These are phyloP conservation scores for Sphaerosporella brunnea DNA, from an alignment of 495 filamentous ascomycete genomes.

Conservation along the genomic window DNA sequence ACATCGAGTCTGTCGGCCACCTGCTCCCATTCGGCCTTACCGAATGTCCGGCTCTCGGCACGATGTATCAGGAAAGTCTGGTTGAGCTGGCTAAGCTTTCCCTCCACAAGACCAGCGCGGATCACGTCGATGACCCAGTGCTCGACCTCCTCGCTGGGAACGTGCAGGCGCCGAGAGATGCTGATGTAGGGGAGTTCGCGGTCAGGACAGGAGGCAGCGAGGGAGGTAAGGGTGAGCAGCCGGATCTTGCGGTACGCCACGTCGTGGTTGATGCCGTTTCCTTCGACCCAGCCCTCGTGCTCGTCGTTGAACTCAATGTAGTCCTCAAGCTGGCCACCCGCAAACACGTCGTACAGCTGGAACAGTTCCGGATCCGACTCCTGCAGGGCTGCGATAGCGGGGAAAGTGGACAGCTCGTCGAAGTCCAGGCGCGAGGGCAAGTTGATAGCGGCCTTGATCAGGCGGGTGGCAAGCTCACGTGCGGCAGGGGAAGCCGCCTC, in stretches of 20 bases:
- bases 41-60: constrained; percentile 86
- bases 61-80: constrained; percentile 87
- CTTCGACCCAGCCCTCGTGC: constrained; percentile 63
- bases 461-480: constrained; percentile 64
- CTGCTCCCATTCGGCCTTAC: constrained; percentile 95
- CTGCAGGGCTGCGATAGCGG: constrained; percentile 69
- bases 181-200: constrained; percentile 69
- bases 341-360: constrained; percentile 89
- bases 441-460: constrained; percentile 62
- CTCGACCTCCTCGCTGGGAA: constrained; percentile 69
- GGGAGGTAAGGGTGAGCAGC: constrained; percentile 73
- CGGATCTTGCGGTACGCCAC: constrained; percentile 75
- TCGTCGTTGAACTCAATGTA: constrained; percentile 83
- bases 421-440: constrained; percentile 74
- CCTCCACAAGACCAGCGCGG: constrained; percentile 82
- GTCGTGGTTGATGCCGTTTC: constrained; percentile 39
- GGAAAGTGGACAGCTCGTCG: constrained; percentile 72
- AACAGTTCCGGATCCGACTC: constrained; percentile 65
- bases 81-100: constrained; percentile 77
- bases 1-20: constrained; percentile 73
- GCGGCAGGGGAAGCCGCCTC: constrained; percentile 52
- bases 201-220: constrained; percentile 63
- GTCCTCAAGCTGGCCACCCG: constrained; percentile 77
- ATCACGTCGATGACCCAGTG: constrained; percentile 98
- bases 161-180: constrained; percentile 66